These are phyloP conservation scores for Pterocarpus macrocarpus DNA, from an alignment of 306 rosid species.

Conservation along the genomic window DNA sequence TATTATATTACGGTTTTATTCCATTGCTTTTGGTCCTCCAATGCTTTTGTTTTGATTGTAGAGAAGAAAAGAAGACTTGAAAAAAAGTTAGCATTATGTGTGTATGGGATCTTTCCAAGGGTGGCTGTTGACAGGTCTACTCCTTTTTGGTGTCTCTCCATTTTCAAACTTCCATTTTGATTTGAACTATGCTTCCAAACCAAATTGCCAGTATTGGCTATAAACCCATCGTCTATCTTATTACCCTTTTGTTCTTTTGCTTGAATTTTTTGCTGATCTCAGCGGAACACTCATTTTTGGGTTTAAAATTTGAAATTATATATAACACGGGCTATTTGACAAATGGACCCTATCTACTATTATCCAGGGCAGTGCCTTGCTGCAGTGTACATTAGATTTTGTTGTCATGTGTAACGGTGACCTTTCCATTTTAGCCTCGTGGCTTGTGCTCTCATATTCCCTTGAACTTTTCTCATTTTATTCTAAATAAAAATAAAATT, in stretches of 20 bases:
- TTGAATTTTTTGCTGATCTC: conserved; percentile 29
- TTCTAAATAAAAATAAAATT: conserved; percentile 16
- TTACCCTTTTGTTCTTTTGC: conserved; percentile 38
- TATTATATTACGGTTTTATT: background rate
- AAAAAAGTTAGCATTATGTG: conserved; percentile 10
- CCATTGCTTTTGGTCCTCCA: background rate
- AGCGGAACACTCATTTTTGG: background rate
- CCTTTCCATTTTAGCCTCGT: conserved; percentile 55
- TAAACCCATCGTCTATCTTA: conserved; percentile 39
- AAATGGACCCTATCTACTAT: background rate
- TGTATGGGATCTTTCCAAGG: background rate
- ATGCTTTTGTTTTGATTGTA: background rate
- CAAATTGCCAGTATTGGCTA: background rate
- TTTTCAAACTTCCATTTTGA: conserved; percentile 57
- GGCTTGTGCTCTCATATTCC: conserved; percentile 32
- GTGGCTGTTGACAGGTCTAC: conserved; percentile 27
- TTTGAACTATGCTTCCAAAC: conserved; percentile 28
- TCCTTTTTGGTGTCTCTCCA: conserved; percentile 14
- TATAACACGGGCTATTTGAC: background rate
- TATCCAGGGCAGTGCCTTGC: conserved; percentile 41
- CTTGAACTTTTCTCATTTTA: conserved; percentile 27
- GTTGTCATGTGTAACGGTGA: conserved; percentile 56
- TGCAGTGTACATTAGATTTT: conserved; percentile 49
- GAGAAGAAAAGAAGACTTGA: background rate
- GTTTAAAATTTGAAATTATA: conserved; percentile 50